Conservation (phyloP, 331 rosid genomes). For the Phaseolus coccineus region DNA sequence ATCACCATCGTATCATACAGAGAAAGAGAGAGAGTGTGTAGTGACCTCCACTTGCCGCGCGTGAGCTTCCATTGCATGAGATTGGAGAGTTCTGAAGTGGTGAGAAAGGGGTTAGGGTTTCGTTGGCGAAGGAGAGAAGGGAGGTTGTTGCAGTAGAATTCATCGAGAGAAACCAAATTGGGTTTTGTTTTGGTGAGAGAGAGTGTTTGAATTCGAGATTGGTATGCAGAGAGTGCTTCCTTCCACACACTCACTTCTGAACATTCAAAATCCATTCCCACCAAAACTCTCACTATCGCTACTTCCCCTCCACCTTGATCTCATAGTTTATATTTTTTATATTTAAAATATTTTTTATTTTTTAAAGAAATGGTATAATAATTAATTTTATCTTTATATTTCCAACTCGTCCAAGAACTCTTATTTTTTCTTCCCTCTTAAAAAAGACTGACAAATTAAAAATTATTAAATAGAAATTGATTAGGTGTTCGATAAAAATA, state of each 20-base stretch:
- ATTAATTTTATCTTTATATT: no score
- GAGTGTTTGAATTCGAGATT: conserved; percentile 57
- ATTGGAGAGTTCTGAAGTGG: conserved; percentile 71
- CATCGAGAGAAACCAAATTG: conserved; percentile 65
- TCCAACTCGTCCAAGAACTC: no score
- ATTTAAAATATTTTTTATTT: no score
- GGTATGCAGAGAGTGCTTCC: conserved; percentile 65
- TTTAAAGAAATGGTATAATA: no score
- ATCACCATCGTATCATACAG: neutral
- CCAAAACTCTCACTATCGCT: neutral
- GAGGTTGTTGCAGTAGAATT: conserved; percentile 69
- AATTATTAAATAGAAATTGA: no score
- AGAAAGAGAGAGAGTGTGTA: neutral
- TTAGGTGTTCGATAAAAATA: no score
- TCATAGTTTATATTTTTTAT: no score
- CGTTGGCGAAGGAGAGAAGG: conserved; percentile 70
- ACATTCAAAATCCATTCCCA: conserved; percentile 67
- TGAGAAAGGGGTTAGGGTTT: conserved; percentile 84
- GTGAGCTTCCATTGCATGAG: conserved; percentile 97
- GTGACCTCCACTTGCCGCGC: conserved; percentile 86
- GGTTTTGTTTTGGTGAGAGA: conserved; percentile 55
- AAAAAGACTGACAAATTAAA: no score
- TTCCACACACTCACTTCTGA: conserved; percentile 57
- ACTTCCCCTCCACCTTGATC: neutral
- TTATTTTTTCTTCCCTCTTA: no score